Conservation (phyloP, 176 grass and related monocot genomes). For the Avena sativa region DNA sequence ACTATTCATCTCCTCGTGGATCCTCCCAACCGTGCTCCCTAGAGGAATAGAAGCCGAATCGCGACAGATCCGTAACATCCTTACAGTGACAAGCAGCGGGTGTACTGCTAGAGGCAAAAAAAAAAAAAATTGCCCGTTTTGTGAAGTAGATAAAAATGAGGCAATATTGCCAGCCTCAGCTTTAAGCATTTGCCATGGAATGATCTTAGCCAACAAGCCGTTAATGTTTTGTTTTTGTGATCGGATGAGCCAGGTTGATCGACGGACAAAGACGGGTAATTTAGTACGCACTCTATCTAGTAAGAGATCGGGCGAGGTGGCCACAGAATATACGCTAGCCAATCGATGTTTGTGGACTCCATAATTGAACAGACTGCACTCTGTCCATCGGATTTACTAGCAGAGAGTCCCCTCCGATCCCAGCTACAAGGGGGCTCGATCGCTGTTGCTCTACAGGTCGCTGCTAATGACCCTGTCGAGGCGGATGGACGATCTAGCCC, state of each 20-base stretch:
- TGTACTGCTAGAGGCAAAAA: not conserved
- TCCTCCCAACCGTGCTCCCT: not conserved
- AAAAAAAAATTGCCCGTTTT: too few species aligned
- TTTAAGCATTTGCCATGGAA: not conserved
- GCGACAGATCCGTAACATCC: slow-evolving; percentile 15
- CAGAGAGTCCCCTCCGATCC: not conserved
- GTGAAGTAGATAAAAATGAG: too few species aligned
- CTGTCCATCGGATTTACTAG: not conserved
- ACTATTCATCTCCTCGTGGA: not conserved
- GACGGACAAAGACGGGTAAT: not conserved
- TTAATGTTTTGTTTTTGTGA: not conserved
- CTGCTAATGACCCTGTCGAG: slow-evolving; percentile 46
- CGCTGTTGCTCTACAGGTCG: slow-evolving; percentile 45
- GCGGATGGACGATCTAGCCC: not conserved
- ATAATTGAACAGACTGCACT: not conserved
- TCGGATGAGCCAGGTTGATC: not conserved
- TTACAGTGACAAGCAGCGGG: not conserved
- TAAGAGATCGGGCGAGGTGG: not conserved
- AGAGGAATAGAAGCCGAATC: not conserved
- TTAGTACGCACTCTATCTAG: not conserved
- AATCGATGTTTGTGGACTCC: not conserved
- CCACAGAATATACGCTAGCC: slow-evolving; percentile 7
- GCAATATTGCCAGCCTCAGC: not conserved
- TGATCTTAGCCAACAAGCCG: not conserved
- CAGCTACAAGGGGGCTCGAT: not conserved